Evolutionary conservation across 805 yeast genomes (phyloP), one percentile per base, ranked within the genome.

Genomic region (Alloascoidea africana): DNA sequence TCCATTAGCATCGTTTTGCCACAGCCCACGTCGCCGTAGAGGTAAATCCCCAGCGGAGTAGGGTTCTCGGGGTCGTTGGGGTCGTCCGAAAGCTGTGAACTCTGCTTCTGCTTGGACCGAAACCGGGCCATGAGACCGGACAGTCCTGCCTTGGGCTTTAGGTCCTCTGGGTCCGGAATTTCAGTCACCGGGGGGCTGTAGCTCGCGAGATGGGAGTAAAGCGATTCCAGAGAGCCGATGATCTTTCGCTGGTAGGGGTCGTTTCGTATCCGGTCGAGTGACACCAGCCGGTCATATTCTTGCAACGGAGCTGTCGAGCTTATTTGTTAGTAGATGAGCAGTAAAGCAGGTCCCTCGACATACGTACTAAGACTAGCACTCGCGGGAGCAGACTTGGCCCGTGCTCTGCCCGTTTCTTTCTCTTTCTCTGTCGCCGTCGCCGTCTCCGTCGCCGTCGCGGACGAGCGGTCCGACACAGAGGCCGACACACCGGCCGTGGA

Each of bases 1-100:
- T 91, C 97, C 97, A 91, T 89, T 42, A 91, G 63, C 96, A 91
- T 89, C 4, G 98, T 91, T 53, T 91, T 89, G 3, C 98, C 98
- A 57, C 97, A 87, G 2, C 98, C 98, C 33, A 91, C 98, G 55
- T 91, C 97, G 16, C 98, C 98, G 56, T 83, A 91, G 18, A 91
- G 64, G 51, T 91, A 91, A 4, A 91, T 79, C 3, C 98, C 98
- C 45, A 69, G 64, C 2, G 91, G 95, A 11, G 76, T 63, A 14
- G 17, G 38, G 18, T 13, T 27, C 17, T 34, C 16, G 16, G 27
- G 33, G 34, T 39, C 27, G 23, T 19, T 17, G 40, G 37, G 30
- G 23, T 19, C 33, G 41, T n/a, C 36, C 23, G 18, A 35, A 32
- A 36, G 35, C 39, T 11, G 47, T 45, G 30, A 38, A 37, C 39